Base-by-base conservation (phyloP, 306 rosid genomes). In the Cucumis melo region DNA sequence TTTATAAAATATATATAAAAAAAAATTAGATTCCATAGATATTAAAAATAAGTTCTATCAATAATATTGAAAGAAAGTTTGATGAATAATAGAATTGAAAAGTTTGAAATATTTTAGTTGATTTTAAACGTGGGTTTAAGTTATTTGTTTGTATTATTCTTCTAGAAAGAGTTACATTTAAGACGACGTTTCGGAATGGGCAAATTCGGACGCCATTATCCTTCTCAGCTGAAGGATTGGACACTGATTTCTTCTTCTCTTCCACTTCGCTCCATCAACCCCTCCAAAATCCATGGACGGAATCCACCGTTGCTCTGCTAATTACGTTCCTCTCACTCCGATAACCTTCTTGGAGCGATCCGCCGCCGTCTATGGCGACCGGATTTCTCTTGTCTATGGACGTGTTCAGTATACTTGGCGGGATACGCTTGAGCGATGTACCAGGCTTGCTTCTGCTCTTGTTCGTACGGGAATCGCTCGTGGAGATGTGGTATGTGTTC, bases 311-410 rank as follows among this genome's bases (percentile, higher is more conserved):
- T 91, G 97, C 80, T 77, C 84, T 0, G 93, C 92, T 0, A 93
- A 91, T 82, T 83, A 84, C 59, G 90, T 85, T 3, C 89, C 96
- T 53, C 90, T 93, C 13, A 81, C 89, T 71, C 98, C 96, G 0
- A 88, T 93, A 89, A 85, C 48, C 87, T 93, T 93, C 84, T 86
- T 93, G 90, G 89, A 91, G 67, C 93, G 97, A 23, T 86, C 97
- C 8, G 91, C 97, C 23, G 44, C 84, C 0, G 96, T 91, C 46
- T 93, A 91, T 80, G 23, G 82, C 4, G 82, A 91, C 65, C 79
- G 85, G 32, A 55, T 56, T 24, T 93, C 98, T 5, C 11, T 93
- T 21, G 77, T 87, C 19, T 88, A 77, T 16, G 91, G 85, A 4
- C 58, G 59, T 24, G 82, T 89, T 44, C 77, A 46, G 23, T 87